phyloP scores from a whole-genome alignment of 352 stramenopile genomes.

The Phytophthora crassamura region DNA sequence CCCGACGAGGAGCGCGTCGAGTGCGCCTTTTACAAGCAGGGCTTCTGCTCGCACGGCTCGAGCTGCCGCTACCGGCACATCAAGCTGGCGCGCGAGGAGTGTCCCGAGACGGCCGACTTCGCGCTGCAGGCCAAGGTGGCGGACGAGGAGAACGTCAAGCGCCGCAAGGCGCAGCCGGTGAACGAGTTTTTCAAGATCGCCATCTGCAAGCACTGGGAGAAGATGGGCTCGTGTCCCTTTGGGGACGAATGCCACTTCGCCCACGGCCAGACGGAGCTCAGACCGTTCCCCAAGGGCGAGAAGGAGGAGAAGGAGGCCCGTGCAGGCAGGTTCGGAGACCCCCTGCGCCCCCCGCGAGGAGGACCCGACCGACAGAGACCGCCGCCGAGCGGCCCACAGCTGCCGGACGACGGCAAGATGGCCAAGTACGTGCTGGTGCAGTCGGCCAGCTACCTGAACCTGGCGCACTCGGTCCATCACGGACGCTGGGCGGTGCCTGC shows the following conservation, averaged over 20 bases:
- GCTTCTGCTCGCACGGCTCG: slow-evolving; percentile 97
- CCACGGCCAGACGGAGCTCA: slow-evolving; percentile 94
- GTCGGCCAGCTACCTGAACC: slow-evolving; percentile 82
- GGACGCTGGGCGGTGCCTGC: slow-evolving; percentile 66
- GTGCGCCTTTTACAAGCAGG: slow-evolving; percentile 98
- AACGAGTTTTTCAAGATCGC: slow-evolving; percentile 99
- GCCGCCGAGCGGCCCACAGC: slow-evolving; percentile 22
- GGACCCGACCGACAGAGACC: slow-evolving; percentile 12
- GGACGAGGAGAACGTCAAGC: slow-evolving; percentile 91
- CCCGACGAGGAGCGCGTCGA: slow-evolving; percentile 96
- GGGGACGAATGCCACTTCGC: slow-evolving; percentile 97
- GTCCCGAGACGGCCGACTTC: slow-evolving; percentile 95
- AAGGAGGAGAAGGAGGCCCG: slow-evolving; percentile 38
- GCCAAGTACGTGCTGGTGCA: slow-evolving; percentile 88
- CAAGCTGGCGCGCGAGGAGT: slow-evolving; percentile 92
- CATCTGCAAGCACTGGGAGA: slow-evolving; percentile 98
- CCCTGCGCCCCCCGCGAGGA: neutral
- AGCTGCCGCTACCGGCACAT: slow-evolving; percentile 97
- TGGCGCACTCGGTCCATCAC: slow-evolving; percentile 84
- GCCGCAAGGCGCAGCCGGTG: slow-evolving; percentile 84
- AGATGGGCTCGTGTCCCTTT: slow-evolving; percentile 96
- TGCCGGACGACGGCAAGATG: slow-evolving; percentile 79
- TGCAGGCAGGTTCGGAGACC: slow-evolving; percentile 19
- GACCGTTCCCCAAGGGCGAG: slow-evolving; percentile 85
- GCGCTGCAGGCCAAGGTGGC: slow-evolving; percentile 91